A percentile compares a stretch with the other conserved stretches of the same genome.
These are phyloP conservation scores for Sugiyamaella americana DNA, from an alignment of 805 yeast species.

Conservation along the genomic window DNA sequence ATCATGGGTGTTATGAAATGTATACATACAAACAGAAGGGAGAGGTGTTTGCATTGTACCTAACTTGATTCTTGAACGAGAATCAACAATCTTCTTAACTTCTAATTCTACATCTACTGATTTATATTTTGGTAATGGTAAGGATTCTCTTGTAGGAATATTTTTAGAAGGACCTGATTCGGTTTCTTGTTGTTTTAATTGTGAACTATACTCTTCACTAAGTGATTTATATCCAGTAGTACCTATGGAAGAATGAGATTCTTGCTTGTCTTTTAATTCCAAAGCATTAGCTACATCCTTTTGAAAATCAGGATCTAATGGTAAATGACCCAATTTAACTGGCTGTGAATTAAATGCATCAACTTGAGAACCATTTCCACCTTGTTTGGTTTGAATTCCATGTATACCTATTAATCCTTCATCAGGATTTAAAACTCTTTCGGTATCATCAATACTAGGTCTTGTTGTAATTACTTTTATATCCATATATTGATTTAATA, in stretches of 20 bases:
- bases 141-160: constrained; percentile 63
- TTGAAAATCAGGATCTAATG: constrained; percentile 76
- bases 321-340: constrained; percentile 76
- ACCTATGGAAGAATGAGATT: constrained; percentile 11
- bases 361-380: constrained; percentile 32
- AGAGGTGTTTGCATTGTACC: constrained; percentile 67
- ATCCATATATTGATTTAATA: constrained; percentile 77
- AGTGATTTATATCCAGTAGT: constrained; percentile 33
- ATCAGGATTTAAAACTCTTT: constrained; percentile 37
- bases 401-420: constrained; percentile 32
- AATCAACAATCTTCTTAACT: constrained; percentile 72
- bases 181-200: constrained; percentile 39
- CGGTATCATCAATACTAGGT: constrained; percentile 29
- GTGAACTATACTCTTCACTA: constrained; percentile 59
- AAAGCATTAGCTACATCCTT: constrained; percentile 82
- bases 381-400: constrained; percentile 2
- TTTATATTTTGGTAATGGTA: constrained; percentile 84
- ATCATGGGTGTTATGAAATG: constrained; percentile 90
- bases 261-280: constrained; percentile 55
- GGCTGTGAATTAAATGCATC: constrained; percentile 63
- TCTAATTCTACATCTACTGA: constrained; percentile 74
- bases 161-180: constrained; percentile 38
- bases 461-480: constrained; percentile 31
- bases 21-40: constrained; percentile 96
- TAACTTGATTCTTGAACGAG: constrained; percentile 65